Base-by-base conservation (phyloP, 2,329 filamentous ascomycete species). In the Cryphonectria radicalis region DNA sequence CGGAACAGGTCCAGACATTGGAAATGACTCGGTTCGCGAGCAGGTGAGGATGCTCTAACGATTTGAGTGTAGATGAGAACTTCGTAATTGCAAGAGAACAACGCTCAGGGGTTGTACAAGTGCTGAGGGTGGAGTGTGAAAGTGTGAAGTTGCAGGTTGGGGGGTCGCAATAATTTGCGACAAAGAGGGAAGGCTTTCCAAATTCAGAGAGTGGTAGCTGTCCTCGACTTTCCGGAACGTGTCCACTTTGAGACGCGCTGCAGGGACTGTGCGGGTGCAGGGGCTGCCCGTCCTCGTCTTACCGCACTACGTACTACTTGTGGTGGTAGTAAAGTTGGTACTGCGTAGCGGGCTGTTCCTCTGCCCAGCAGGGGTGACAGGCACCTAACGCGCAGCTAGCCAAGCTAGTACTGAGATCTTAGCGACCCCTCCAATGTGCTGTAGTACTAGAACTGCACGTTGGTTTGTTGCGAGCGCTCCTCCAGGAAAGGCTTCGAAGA, bases 1-100 rank as follows among this genome's bases (percentile, higher is more conserved):
- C 28, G 72, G 71, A 43, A 68, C 67, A 59, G 60, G 63, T 66
- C 64, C 55, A 66, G 67, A 53, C 70, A 72, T 70, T 40, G 53
- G 60, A 60, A 53, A 22, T 28, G 14, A 25, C 13, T 40, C 62
- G 53, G 25, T 64, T 63, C 62, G 19, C 60, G 40, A 43, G 37
- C 13, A 43, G 17, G 13, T 42, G 53, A 14, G 40, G 22, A 22
- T 37, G 22, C 32, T 32, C 37, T 25, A 28, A n/a, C 2, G 40
- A 11, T n/a, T 11, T 7, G 37, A 40, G 32, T 8, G 32, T 25
- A 6, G 14, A 40, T 40, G 59, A 35, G 59, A 35, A 22, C 19
- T 22, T 62, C 7, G 11, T 7, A 22, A 11, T 46, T n/a, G 62
- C n/a, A 40, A 46, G 42, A 50, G 43, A 4, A 40, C 43, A 22